phyloP scores from a whole-genome alignment of 1,139 yeast genomes.

The Pneumocystis oryctolagi region DNA sequence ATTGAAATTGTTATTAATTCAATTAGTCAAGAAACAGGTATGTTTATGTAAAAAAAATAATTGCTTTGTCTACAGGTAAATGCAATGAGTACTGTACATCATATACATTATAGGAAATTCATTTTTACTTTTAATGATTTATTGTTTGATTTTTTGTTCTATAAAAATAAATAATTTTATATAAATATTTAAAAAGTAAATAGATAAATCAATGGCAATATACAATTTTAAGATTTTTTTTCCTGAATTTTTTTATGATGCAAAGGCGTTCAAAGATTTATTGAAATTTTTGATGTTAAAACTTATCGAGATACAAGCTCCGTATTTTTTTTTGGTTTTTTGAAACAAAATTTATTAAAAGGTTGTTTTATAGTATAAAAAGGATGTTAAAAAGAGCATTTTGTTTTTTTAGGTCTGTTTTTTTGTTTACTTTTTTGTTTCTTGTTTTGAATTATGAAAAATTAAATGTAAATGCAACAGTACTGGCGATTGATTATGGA shows the following conservation, averaged over 20 bases:
- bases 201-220: background rate
- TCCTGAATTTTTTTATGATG: background rate
- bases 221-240: no score
- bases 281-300: background rate
- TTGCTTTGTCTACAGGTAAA: background rate
- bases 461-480: conserved; percentile 32
- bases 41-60: no score
- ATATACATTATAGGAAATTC: no score
- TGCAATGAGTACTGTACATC: no score
- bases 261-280: background rate
- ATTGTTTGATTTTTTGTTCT: background rate
- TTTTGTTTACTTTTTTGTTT: background rate
- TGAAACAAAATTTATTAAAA: background rate
- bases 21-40: no score
- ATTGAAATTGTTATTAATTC: no score
- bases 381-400: background rate
- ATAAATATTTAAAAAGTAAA: no score
- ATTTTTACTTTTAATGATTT: no score
- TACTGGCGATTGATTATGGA: conserved; percentile 82
- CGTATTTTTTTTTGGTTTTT: background rate
- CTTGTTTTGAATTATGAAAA: background rate
- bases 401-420: background rate
- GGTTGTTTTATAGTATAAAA: background rate
- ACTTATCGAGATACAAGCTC: background rate
- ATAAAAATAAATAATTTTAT: no score